Evolutionary conservation across 768 basidiomycete species (phyloP).

Genomic region (Leucosporidium creatinivorum): DNA sequence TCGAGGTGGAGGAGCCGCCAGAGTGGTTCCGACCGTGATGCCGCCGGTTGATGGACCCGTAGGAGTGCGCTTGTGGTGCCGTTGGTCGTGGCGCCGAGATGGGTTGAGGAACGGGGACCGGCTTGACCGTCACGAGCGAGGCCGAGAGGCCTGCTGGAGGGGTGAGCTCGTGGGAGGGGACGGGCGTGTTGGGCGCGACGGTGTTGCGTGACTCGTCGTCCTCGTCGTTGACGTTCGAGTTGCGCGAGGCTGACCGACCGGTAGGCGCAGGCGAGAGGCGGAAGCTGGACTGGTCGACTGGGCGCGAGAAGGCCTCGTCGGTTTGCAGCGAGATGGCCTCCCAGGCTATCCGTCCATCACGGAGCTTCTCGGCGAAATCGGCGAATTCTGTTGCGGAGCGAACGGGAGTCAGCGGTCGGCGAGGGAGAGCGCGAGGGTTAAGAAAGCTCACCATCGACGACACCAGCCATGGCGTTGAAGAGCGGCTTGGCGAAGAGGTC

Average conservation of each 20-base stretch:
- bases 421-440: neutral
- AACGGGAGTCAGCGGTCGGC: neutral
- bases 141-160: neutral
- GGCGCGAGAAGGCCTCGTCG: slow-evolving; percentile 21
- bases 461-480: slow-evolving; percentile 63
- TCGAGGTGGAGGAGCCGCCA: slow-evolving; percentile 16
- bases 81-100: too few relatives aligned
- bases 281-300: slow-evolving; percentile 6
- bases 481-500: slow-evolving; percentile 73
- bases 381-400: slow-evolving; percentile 52
- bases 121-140: slow-evolving; percentile 6
- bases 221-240: neutral
- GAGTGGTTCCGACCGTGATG: slow-evolving; percentile 9
- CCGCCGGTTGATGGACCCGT: too few relatives aligned
- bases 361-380: slow-evolving; percentile 60
- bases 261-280: slow-evolving; percentile 7
- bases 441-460: slow-evolving; percentile 59
- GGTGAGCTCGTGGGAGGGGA: neutral
- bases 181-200: neutral
- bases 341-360: slow-evolving; percentile 66
- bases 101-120: slow-evolving; percentile 9
- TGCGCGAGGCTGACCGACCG: neutral
- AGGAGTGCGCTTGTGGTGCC: too few relatives aligned
- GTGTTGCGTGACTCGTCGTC: neutral
- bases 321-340: slow-evolving; percentile 41